These are phyloP conservation scores for Wickerhamiella azymoides DNA, from an alignment of 805 yeast species.

Conservation along the genomic window DNA sequence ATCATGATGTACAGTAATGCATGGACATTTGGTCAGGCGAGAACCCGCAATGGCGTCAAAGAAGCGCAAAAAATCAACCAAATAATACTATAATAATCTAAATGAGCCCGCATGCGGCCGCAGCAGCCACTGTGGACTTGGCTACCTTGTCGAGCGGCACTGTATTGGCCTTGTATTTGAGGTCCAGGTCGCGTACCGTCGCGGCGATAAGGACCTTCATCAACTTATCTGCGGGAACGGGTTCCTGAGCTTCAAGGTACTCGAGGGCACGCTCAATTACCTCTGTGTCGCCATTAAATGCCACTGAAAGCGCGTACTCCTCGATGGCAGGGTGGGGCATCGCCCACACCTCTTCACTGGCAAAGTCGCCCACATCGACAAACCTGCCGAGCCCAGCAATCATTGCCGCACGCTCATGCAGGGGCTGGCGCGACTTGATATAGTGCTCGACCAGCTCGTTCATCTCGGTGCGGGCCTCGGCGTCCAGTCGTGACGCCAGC, in stretches of 20 bases:
- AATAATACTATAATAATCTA: not conserved
- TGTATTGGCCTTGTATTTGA: not conserved
- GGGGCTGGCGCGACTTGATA: not conserved
- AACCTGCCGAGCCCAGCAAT: slow-evolving; percentile 1
- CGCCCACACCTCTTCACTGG: not conserved
- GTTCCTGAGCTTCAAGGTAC: not conserved
- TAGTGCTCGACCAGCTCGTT: not conserved
- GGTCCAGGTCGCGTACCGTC: not conserved
- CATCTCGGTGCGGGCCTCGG: not conserved
- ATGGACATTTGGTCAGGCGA: too few species aligned
- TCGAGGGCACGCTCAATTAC: not conserved
- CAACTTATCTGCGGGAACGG: not conserved
- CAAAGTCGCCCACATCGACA: slow-evolving; percentile 4
- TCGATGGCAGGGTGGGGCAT: not conserved
- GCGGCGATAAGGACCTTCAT: slow-evolving; percentile 1
- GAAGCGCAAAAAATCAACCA: too few species aligned
- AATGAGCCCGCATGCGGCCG: not conserved
- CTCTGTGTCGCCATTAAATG: not conserved
- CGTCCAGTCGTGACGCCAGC: not conserved
- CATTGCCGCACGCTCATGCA: not conserved
- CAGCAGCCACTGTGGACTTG: not conserved
- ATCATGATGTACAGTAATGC: too few species aligned
- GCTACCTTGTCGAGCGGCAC: not conserved
- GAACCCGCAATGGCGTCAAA: too few species aligned
- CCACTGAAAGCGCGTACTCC: not conserved